A percentile compares a stretch with the other conserved stretches of the same genome.
phyloP scores from a whole-genome alignment of 2,329 filamentous ascomycete species.

The Talaromyces amestolkiae region DNA sequence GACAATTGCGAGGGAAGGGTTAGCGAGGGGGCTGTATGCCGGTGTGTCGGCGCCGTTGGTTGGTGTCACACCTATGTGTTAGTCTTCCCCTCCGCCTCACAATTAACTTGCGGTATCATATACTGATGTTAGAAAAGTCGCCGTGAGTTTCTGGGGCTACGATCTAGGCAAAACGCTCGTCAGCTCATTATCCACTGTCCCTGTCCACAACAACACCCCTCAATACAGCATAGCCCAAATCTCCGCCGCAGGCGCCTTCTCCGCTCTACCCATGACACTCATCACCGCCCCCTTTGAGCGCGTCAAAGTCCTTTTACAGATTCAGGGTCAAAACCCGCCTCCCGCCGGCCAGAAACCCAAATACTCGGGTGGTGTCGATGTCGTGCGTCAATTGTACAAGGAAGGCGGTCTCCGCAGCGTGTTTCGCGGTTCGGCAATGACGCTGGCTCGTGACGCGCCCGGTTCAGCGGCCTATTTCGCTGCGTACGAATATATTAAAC shows the following conservation, averaged over 20 bases:
- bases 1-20: slow-evolving; percentile 81
- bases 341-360: slow-evolving; percentile 87
- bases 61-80: slow-evolving; percentile 98
- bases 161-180: slow-evolving; percentile 92
- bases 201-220: slow-evolving; percentile 58
- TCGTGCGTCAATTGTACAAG: slow-evolving; percentile 87
- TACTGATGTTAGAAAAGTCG: slow-evolving; percentile 46
- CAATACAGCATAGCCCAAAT: slow-evolving; percentile 81
- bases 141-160: slow-evolving; percentile 77
- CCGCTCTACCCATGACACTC: slow-evolving; percentile 91
- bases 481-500: slow-evolving; percentile 94
- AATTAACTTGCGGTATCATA: neutral
- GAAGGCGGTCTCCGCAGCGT: slow-evolving; percentile 88
- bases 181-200: slow-evolving; percentile 61
- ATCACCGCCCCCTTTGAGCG: slow-evolving; percentile 99
- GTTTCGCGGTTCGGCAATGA: slow-evolving; percentile 87
- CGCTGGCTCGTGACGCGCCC: slow-evolving; percentile 87
- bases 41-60: slow-evolving; percentile 92
- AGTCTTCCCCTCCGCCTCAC: slow-evolving; percentile 41
- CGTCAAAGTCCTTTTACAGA: slow-evolving; percentile 96
- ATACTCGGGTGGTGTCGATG: slow-evolving; percentile 82
- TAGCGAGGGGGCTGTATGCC: slow-evolving; percentile 81
- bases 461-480: slow-evolving; percentile 95
- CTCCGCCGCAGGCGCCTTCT: slow-evolving; percentile 93
- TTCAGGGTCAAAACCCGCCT: slow-evolving; percentile 85